Percentiles rank a stretch among this genome's conserved stretches.
Evolutionary conservation across 1,284 basidiomycete genomes (phyloP).

Genomic region (Porogramme epimiltina): DNA sequence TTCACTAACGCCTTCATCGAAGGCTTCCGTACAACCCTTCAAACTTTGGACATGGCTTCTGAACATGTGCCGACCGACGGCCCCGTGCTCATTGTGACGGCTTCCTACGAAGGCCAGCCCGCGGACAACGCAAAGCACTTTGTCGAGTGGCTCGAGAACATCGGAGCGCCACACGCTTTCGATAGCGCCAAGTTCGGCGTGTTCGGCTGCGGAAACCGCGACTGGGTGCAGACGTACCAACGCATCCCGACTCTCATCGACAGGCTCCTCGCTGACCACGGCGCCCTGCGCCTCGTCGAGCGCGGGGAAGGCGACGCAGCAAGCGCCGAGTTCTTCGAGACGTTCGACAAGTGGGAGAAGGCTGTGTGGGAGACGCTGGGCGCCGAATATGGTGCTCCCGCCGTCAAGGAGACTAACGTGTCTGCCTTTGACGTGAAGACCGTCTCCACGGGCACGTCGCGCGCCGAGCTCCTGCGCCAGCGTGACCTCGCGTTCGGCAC

Average conservation of each 20-base stretch:
- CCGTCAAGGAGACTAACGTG: neutral
- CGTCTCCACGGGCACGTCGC: slow-evolving; percentile 35
- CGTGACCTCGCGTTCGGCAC: slow-evolving; percentile 41
- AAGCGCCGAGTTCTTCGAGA: slow-evolving; percentile 45
- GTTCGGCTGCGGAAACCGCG: slow-evolving; percentile 56
- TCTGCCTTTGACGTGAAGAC: slow-evolving; percentile 34
- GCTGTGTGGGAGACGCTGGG: slow-evolving; percentile 22
- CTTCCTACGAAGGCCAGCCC: slow-evolving; percentile 53
- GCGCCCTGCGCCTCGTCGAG: slow-evolving; percentile 41
- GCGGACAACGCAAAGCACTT: slow-evolving; percentile 52
- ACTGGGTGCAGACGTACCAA: slow-evolving; percentile 55
- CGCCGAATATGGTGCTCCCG: neutral
- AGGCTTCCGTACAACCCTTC: slow-evolving; percentile 44
- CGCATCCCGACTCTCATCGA: slow-evolving; percentile 50
- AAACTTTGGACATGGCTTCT: slow-evolving; percentile 44
- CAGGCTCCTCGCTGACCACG: slow-evolving; percentile 37
- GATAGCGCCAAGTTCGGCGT: slow-evolving; percentile 45
- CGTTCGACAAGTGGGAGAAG: slow-evolving; percentile 49
- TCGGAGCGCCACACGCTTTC: slow-evolving; percentile 31
- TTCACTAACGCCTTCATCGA: neutral
- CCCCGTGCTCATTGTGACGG: slow-evolving; percentile 49
- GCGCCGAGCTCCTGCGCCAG: slow-evolving; percentile 42
- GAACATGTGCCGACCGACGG: slow-evolving; percentile 45
- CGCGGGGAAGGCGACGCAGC: slow-evolving; percentile 48
- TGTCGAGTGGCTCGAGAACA: slow-evolving; percentile 40